These are phyloP conservation scores for Cichorium intybus DNA, from an alignment of 140 eudicot species.

Conservation along the genomic window DNA sequence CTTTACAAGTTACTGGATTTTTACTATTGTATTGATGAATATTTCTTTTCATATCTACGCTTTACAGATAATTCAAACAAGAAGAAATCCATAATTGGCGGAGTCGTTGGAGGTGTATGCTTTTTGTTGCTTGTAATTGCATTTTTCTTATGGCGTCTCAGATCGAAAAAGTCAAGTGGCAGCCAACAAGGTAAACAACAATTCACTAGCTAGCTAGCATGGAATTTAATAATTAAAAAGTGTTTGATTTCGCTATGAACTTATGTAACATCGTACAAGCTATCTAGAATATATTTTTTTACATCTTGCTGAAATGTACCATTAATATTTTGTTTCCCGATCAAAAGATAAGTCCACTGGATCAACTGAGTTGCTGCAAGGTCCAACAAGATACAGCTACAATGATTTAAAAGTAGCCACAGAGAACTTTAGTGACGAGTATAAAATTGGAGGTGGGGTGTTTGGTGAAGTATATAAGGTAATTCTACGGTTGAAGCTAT, in stretches of 20 bases:
- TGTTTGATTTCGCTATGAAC: not conserved
- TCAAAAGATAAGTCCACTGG: conserved; percentile 47
- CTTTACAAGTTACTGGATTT: not conserved
- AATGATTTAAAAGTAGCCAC: conserved; percentile 57
- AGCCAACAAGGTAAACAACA: conserved; percentile 32
- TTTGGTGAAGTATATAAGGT: conserved; percentile 79
- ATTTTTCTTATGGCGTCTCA: conserved; percentile 27
- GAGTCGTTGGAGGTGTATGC: conserved; percentile 41
- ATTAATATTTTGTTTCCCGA: not conserved
- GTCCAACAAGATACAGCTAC: conserved; percentile 53
- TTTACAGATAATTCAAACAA: conserved; percentile 37
- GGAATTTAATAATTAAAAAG: not conserved
- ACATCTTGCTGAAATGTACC: not conserved
- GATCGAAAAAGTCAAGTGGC: conserved; percentile 31
- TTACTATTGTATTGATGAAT: not conserved
- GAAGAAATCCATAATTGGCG: conserved; percentile 37
- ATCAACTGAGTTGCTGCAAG: conserved; percentile 53
- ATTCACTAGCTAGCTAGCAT: not conserved
- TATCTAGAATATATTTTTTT: not conserved
- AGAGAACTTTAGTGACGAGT: conserved; percentile 45
- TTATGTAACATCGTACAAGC: not conserved
- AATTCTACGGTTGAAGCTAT: not conserved
- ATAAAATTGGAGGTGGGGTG: conserved; percentile 68
- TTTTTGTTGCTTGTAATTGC: conserved; percentile 26
- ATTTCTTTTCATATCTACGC: not conserved